Base-by-base conservation (phyloP, 2,329 filamentous ascomycete species). In the Ceratocystis alfenasii region DNA sequence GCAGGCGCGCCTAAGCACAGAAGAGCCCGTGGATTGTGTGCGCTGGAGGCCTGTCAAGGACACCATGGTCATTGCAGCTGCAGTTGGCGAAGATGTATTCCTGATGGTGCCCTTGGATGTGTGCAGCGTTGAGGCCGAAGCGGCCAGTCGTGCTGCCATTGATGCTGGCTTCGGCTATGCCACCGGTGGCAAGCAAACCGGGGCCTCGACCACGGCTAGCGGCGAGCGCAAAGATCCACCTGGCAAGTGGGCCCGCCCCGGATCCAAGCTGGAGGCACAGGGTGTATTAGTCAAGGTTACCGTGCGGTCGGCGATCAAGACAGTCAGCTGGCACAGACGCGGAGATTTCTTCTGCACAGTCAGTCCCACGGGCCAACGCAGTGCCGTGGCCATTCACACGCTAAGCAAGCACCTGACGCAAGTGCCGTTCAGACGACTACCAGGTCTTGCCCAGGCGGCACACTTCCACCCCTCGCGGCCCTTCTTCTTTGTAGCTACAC, bases 291-390 rank as follows among this genome's bases (percentile, higher is more conserved):
- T 95, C 68, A 88, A 90, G 72, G 84, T 89, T 66, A 91, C 89
- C 5, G 87, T 96, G 12, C 84, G 88, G 69, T 84, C 89, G 62
- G 81, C 86, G 1, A 84, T 96, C 73, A 97, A 96, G 78, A 87
- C 89, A 15, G 85, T 99, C 71, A 88, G 86, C 74, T 99, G 93
- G 91, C 95, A 99, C 76, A 84, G 93, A 67, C 86, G 89, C 68
- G 94, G 94, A 71, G 93, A 97, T 74, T 96, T 96, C 78, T 87
- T 99, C 72, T 87, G 90, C 70, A 95, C 92, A 0, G 90, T 96
- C 25, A 95, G 90, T 62, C 91, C 94, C 0, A 82, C 83, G 12
- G 88, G 88, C 41, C 86, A 89, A 73, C 83, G 84, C 70, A 87
- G 84, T 72, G 90, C 94, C 3, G 90, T 99, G 64, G 87, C 90